Base-by-base conservation (phyloP, 169 alveolate genomes). In the Neospora caninum region DNA sequence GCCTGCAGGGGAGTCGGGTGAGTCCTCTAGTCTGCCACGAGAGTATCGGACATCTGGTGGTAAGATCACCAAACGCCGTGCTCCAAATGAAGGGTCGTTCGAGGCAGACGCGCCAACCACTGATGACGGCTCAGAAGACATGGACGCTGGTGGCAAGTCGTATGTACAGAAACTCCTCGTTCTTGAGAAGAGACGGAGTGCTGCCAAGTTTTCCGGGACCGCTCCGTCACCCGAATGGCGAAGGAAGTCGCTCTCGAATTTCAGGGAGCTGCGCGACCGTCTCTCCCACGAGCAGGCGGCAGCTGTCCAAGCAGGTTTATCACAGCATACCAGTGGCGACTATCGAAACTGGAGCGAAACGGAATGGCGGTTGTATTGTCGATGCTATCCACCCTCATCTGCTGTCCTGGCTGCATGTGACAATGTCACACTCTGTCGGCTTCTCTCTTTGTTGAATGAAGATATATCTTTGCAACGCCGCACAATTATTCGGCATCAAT, bases 331-430 rank as follows among this genome's bases (percentile, higher is more conserved):
- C 7, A 64, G 0, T 27, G 73, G 31, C 34, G 7, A 22, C 73
- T 64, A 27, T 64, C 73, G n/a, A 27, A 64, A 27, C 73, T 82
- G 89, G 89, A 41, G 31, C 36, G 64, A 42, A 31, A 27, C 10
- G 39, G 89, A 82, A 49, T 82, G 89, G 89, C n/a, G 41, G 6
- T 49, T 82, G 69, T 82, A 82, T 49, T 82, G 89, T 41, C 89
- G 89, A 6, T 82, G 89, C 89, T 43, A 82, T 41, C 89, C 89
- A 25, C 89, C 89, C 25, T 82, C 89, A 29, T 36, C 39, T 1
- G 89, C 6, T 1, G 20, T 82, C 31, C 38, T 82, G 64, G 64
- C 38, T 10, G 36, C 36, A 13, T 82, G 89, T 31, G 89, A 82
- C 67, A 82, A 6, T 29, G 89, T 82, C 25, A 43, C 89, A 31